These are phyloP conservation scores for Discostella pseudostelligera DNA, from an alignment of 108 stramenopile species.

Conservation along the genomic window DNA sequence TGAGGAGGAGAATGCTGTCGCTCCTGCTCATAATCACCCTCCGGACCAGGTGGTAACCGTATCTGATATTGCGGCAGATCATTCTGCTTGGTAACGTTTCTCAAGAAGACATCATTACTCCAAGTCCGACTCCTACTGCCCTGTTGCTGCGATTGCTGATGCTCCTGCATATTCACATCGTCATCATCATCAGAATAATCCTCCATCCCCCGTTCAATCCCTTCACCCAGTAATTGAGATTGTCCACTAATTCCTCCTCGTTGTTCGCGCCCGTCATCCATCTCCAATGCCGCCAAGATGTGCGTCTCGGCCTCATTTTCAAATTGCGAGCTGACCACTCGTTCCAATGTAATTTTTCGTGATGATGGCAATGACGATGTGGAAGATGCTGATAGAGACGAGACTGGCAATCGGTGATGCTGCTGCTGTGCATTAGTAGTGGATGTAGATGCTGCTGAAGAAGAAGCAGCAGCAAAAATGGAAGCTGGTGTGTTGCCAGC, in stretches of 20 bases:
- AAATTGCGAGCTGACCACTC: slow-evolving; percentile 28
- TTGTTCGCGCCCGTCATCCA: slow-evolving; percentile 19
- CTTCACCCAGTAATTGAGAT: slow-evolving; percentile 1
- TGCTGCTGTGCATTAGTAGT: too few species aligned
- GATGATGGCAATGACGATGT: background rate
- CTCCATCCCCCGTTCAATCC: slow-evolving; percentile 21
- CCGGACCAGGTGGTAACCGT: too few species aligned
- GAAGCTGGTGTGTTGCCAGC: too few species aligned
- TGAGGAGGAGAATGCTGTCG: background rate
- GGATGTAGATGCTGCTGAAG: too few species aligned
- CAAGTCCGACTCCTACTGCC: background rate
- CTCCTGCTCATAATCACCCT: too few species aligned
- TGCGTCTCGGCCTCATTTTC: slow-evolving; percentile 42
- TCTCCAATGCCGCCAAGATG: slow-evolving; percentile 37
- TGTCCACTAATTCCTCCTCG: slow-evolving; percentile 2
- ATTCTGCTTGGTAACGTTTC: slow-evolving; percentile 1
- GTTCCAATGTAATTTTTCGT: slow-evolving; percentile 15
- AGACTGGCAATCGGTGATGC: too few species aligned
- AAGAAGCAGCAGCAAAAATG: too few species aligned
- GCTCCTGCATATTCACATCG: slow-evolving; percentile 18
- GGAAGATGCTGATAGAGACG: background rate
- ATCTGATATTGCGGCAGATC: background rate
- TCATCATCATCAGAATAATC: slow-evolving; percentile 46
- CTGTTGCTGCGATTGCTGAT: background rate
- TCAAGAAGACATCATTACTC: background rate